A percentile compares a stretch with the other conserved stretches of the same genome.
phyloP scores from a whole-genome alignment of 805 yeast genomes.

The Lachancea kluyveri region DNA sequence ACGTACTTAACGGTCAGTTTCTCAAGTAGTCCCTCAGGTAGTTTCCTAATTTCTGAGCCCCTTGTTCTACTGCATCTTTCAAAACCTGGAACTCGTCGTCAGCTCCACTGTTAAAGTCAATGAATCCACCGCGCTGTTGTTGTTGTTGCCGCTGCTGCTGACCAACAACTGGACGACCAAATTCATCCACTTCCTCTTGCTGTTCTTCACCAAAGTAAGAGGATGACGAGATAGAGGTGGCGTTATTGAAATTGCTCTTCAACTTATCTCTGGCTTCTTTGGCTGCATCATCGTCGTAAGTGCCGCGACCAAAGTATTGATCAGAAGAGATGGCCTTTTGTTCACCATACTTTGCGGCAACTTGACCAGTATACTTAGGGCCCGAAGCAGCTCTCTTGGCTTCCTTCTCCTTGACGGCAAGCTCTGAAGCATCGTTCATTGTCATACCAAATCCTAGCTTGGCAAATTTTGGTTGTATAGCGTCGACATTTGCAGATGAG shows the following conservation, averaged over 20 bases:
- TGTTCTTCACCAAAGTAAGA: constrained; percentile 86
- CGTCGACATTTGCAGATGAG: constrained; percentile 31
- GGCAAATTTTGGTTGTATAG: constrained; percentile 65
- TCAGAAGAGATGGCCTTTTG: constrained; percentile 96
- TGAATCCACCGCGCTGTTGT: constrained; percentile 42
- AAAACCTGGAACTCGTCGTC: constrained; percentile 83
- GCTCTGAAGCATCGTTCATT: constrained; percentile 47
- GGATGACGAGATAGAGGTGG: constrained; percentile 85
- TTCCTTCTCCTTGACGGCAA: constrained; percentile 36
- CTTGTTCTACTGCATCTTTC: constrained; percentile 88
- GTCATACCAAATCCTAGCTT: constrained; percentile 89
- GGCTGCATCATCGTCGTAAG: constrained; percentile 70
- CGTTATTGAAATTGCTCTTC: constrained; percentile 67
- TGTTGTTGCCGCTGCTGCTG: constrained; percentile 22
- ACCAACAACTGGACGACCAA: constrained; percentile 25
- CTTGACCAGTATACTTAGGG: constrained; percentile 66
- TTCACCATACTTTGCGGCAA: constrained; percentile 69
- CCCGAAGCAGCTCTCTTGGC: constrained; percentile 41
- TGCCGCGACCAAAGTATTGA: constrained; percentile 85
- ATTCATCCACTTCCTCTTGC: constrained; percentile 32
- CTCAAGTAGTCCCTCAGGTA: constrained; percentile 81
- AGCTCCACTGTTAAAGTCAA: constrained; percentile 66
- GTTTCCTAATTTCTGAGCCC: constrained; percentile 83
- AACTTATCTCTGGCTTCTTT: constrained; percentile 78
- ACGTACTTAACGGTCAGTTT: constrained; percentile 17